Evolutionary conservation across 2,329 filamentous ascomycete species (phyloP), one percentile per base, ranked within the genome.

Genomic region (Ophiosphaerella korrae): DNA sequence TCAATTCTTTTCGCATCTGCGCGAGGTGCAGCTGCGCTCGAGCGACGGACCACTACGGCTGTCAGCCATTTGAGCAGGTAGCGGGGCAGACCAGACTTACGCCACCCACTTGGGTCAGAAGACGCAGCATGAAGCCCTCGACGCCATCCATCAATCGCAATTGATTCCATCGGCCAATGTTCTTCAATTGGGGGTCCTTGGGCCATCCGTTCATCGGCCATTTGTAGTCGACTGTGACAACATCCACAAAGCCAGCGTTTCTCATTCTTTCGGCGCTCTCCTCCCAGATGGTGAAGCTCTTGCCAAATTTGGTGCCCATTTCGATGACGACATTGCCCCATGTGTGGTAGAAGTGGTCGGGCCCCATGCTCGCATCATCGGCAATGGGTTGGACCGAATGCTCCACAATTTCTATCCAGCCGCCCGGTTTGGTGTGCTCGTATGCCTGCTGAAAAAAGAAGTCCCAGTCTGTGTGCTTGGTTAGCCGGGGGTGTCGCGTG

Each of bases 401-500:
- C 52, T 80, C 78, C 9, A 75, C 72, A 26, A 77, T 69, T 52
- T 78, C 75, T 18, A 77, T 58, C 63, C 68, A 77, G 38, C 76
- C 76, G 5, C 76, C 76, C 0, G 76, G 76, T 48, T 74, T 75
- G 0, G 58, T 65, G 54, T 72, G 69, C 9, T 52, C 49, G 48
- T 73, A 70, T 4, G 67, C 68, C 50, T 74, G 68, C 47, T 60
- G 44, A 44, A 67, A 75, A 55, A 80, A 76, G 47, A 70, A 70
- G 46, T 75, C 69, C 77, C 77, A 80, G 53, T 80, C 77, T 29
- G 11, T 6, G 11, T 6, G 11, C 11, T 7, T 29, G 26, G 26
- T 29, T 29, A 29, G 26, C 26, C 26, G 1, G 11, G 7, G 7
- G 11, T 29, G 26, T 3, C 26, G 11, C 11, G 11, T 29, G 26